Evolutionary conservation across 2,329 filamentous ascomycete species (phyloP), one percentile per base, ranked within the genome.

Genomic region (Bipolaris sorokiniana): DNA sequence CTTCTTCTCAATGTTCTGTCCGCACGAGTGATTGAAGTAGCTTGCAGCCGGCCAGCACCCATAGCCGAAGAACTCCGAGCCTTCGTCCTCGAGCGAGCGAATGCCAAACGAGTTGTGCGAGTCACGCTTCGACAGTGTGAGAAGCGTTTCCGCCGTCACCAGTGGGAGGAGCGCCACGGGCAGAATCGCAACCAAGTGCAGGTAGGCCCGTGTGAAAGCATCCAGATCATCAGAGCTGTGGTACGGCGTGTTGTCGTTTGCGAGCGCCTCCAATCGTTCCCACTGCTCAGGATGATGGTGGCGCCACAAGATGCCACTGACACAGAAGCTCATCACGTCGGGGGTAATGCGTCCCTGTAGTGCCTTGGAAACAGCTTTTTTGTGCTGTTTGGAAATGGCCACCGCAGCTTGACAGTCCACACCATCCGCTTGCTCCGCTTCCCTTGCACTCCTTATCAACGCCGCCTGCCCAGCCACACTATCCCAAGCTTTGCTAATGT

Each of bases 1-100:
- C 38, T 60, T 66, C 72, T 82, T 82, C 42, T 65, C 66, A 1
- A 82, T 59, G 41, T 79, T 82, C 22, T 80, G 79, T 15, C 49
- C 65, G 63, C 80, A 82, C 5, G 74, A 77, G 59, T 82, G 80
- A 49, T 82, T 82, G 71, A 81, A 82, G 66, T 81, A 82, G 58
- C 76, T 79, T 0, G 80, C 80, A 5, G 68, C 66, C 0, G 80
- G 77, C 75, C 80, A 82, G 33, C 81, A 74, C 0, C 76, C 79
- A 47, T 79, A 82, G 15, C 80, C 80, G 58, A 82, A 78, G 64
- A 81, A 82, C 63, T 82, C 80, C 7, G 76, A 75, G 7, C 78
- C 78, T 34, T 79, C 79, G 48, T 80, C 79, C 48, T 77, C 77
- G 3, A 78, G 72, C 10, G 70, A 73, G 6, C 77, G 76, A 41